phyloP scores from a whole-genome alignment of 1,284 basidiomycete genomes.

The Sanguinoderma infundibulare region DNA sequence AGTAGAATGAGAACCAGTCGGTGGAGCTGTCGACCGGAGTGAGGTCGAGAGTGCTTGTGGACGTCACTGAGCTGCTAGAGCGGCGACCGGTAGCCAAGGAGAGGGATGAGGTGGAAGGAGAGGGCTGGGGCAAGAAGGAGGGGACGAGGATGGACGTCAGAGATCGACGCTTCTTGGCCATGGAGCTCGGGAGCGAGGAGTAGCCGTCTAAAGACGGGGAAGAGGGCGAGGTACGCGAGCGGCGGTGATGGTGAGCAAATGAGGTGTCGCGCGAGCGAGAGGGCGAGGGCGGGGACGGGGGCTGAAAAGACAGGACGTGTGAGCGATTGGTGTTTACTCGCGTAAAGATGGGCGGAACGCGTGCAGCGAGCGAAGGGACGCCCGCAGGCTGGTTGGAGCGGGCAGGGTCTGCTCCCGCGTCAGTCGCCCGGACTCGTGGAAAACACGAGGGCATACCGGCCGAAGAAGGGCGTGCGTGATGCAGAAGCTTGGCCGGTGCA shows the following conservation, averaged over 20 bases:
- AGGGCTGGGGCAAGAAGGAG: slow-evolving; percentile 42
- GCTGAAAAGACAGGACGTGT: slow-evolving; percentile 21
- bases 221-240: slow-evolving; percentile 19
- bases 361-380: slow-evolving; percentile 17
- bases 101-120: slow-evolving; percentile 14
- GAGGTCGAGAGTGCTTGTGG: slow-evolving; percentile 7
- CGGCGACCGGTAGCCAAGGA: background rate
- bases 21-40: slow-evolving; percentile 12
- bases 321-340: slow-evolving; percentile 17
- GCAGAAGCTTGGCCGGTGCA: slow-evolving; percentile 4
- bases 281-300: slow-evolving; percentile 7
- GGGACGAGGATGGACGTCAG: slow-evolving; percentile 53
- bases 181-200: slow-evolving; percentile 23
- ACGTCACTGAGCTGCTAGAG: slow-evolving; percentile 1
- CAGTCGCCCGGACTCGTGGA: slow-evolving; percentile 22
- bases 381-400: slow-evolving; percentile 5
- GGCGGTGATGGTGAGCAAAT: slow-evolving; percentile 8
- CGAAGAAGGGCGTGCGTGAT: slow-evolving; percentile 17
- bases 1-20: slow-evolving; percentile 24
- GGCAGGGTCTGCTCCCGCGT: slow-evolving; percentile 7
- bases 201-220: slow-evolving; percentile 7
- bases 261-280: slow-evolving; percentile 8
- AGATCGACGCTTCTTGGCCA: slow-evolving; percentile 53
- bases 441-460: slow-evolving; percentile 13
- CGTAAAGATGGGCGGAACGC: slow-evolving; percentile 23